Percentiles rank a stretch among this genome's conserved stretches.
These are phyloP conservation scores for Hanseniaspora taiwanica DNA, from an alignment of 805 yeast genomes.

Conservation along the genomic window DNA sequence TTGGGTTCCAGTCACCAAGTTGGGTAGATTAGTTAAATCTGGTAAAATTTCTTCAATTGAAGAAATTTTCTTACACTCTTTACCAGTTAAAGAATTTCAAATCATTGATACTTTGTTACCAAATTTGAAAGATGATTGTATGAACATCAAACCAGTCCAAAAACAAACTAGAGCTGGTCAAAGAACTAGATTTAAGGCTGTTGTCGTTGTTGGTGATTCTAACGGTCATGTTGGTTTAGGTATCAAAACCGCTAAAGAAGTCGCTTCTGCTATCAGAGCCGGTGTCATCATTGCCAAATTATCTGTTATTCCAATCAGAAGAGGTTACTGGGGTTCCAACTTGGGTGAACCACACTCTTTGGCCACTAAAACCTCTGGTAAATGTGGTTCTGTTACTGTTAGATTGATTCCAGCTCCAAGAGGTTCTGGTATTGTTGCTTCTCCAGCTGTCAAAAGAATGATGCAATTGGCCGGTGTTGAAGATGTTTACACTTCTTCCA, in stretches of 20 bases:
- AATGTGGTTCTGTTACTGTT: conserved; percentile 98
- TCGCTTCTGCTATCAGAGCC: conserved; percentile 99
- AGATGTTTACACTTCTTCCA: conserved; percentile 97
- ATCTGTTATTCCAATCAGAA: conserved; percentile 97
- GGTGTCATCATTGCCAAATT: conserved; percentile 99
- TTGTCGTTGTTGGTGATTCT: conserved; percentile 97
- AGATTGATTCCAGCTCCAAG: conserved; percentile 99
- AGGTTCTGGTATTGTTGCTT: conserved; percentile 99
- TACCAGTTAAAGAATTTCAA: conserved; percentile 99
- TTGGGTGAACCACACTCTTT: conserved; percentile 99
- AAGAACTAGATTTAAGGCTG: conserved; percentile 99
- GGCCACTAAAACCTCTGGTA: conserved; percentile 96
- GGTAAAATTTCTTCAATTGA: conserved; percentile 93
- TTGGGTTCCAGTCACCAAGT: conserved; percentile 99
- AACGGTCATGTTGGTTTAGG: conserved; percentile 99
- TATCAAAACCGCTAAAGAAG: conserved; percentile 99
- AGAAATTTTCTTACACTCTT: conserved; percentile 98
- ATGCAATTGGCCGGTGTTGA: conserved; percentile 99
- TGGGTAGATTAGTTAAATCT: conserved; percentile 98
- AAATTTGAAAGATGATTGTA: conserved; percentile 92
- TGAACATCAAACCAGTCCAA: conserved; percentile 99
- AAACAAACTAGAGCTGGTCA: conserved; percentile 99
- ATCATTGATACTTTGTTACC: conserved; percentile 95
- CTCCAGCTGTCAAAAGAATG: conserved; percentile 98
- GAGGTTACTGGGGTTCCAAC: conserved; percentile 99